Evolutionary conservation across 2,329 filamentous ascomycete species (phyloP).

Genomic region (Epichloe aotearoae): DNA sequence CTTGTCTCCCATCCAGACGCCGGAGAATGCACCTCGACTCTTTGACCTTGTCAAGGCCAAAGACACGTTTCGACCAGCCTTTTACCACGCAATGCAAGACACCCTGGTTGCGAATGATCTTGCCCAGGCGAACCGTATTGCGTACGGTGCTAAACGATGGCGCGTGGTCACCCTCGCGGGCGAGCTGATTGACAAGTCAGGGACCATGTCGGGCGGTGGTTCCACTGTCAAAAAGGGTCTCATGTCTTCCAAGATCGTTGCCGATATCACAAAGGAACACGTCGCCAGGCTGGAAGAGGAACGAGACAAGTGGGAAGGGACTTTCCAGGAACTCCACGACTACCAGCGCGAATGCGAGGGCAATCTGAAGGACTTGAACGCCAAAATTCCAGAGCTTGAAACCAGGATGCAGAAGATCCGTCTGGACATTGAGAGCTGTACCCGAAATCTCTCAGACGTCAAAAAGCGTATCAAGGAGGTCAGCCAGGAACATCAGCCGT

Average conservation of each 20-base stretch:
- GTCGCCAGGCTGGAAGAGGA: conserved; percentile 78
- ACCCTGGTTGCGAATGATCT: conserved; percentile 87
- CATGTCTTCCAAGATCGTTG: conserved; percentile 93
- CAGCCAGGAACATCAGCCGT: conserved; percentile 65
- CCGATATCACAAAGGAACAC: conserved; percentile 77
- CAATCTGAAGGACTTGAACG: conserved; percentile 56
- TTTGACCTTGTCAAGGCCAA: conserved; percentile 90
- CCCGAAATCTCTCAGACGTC: conserved; percentile 71
- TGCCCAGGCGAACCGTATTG: conserved; percentile 92
- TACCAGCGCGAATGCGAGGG: conserved; percentile 69
- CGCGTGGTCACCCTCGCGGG: conserved; percentile 91
- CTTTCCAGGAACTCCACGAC: conserved; percentile 74
- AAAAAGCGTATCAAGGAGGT: conserved; percentile 79
- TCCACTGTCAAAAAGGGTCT: conserved; percentile 78
- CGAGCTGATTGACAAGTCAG: conserved; percentile 93
- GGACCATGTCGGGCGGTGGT: conserved; percentile 97
- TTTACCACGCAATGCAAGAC: conserved; percentile 91
- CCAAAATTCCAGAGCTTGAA: conserved; percentile 71
- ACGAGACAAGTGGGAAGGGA: conserved; percentile 70
- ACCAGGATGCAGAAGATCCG: conserved; percentile 84
- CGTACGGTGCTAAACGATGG: conserved; percentile 88
- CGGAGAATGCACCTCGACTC: conserved; percentile 79
- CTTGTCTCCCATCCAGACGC: conserved; percentile 68
- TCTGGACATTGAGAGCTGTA: conserved; percentile 77
- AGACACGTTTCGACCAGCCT: conserved; percentile 75